A percentile compares a stretch with the other conserved stretches of the same genome.
These are phyloP conservation scores for Fusarium protoensiforme DNA, from an alignment of 2,329 filamentous ascomycete species.

Conservation along the genomic window DNA sequence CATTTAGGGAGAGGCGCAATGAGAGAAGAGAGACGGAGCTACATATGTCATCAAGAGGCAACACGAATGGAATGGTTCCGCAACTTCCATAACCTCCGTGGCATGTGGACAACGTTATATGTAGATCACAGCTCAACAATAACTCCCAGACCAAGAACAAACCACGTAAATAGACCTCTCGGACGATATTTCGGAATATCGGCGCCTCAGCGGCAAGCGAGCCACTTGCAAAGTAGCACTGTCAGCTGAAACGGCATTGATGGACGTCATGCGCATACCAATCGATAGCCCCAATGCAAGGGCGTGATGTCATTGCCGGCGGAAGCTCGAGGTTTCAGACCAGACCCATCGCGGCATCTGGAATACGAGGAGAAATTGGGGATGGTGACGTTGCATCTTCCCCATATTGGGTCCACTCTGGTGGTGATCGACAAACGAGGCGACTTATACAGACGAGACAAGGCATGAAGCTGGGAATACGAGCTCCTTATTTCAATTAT, in stretches of 20 bases:
- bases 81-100: not conserved
- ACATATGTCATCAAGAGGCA: not conserved
- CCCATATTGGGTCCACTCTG: slow-evolving; percentile 13
- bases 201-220: not conserved
- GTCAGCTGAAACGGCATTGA: not conserved
- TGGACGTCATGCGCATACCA: not conserved
- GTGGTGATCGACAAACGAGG: slow-evolving; percentile 13
- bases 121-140: not conserved
- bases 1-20: not conserved
- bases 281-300: not conserved
- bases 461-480: not conserved
- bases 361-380: slow-evolving; percentile 23
- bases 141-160: not conserved
- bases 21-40: not conserved
- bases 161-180: not conserved
- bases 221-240: not conserved
- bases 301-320: not conserved
- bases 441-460: not conserved
- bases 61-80: not conserved
- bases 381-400: slow-evolving; percentile 21
- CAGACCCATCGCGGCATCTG: slow-evolving; percentile 8
- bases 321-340: not conserved
- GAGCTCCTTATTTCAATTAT: not conserved
- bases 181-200: not conserved
- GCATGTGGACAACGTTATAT: not conserved